Evolutionary conservation across 257 asterid genomes (phyloP).

Genomic region (Solanum raphanifolium): DNA sequence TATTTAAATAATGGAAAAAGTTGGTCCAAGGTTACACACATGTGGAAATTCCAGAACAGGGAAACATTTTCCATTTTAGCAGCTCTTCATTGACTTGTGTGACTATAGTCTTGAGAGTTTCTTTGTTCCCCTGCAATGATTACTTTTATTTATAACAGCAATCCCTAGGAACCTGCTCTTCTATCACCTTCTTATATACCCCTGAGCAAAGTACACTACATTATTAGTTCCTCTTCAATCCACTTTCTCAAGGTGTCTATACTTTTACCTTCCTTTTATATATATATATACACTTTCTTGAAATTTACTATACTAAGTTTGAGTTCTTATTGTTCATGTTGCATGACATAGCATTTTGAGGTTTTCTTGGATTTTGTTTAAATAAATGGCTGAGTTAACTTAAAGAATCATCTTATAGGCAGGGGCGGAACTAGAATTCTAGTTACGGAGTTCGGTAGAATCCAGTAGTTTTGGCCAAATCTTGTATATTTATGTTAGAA

Average conservation of each 20-base stretch:
- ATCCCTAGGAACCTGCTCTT: neutral
- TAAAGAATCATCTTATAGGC: neutral
- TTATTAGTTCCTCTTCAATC: neutral
- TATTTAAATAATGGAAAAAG: neutral
- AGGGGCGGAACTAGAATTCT: neutral
- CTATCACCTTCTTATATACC: neutral
- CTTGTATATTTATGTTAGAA: neutral
- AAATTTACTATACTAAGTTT: neutral
- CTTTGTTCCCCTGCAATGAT: neutral
- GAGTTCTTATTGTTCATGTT: neutral
- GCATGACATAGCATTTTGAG: neutral
- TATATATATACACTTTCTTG: neutral
- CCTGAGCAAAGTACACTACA: neutral
- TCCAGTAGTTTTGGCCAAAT: neutral
- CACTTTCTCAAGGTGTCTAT: neutral
- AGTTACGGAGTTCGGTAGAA: neutral
- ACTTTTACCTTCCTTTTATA: neutral
- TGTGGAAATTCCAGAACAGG: neutral
- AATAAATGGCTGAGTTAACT: neutral
- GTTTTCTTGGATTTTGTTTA: neutral
- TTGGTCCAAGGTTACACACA: neutral
- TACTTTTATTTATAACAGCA: neutral
- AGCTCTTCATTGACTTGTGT: neutral
- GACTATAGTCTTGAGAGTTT: neutral
- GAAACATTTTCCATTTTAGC: neutral